A percentile compares a stretch with the other conserved stretches of the same genome.
These are phyloP conservation scores for Epichloe scottii DNA, from an alignment of 2,329 filamentous ascomycete species.

Conservation along the genomic window DNA sequence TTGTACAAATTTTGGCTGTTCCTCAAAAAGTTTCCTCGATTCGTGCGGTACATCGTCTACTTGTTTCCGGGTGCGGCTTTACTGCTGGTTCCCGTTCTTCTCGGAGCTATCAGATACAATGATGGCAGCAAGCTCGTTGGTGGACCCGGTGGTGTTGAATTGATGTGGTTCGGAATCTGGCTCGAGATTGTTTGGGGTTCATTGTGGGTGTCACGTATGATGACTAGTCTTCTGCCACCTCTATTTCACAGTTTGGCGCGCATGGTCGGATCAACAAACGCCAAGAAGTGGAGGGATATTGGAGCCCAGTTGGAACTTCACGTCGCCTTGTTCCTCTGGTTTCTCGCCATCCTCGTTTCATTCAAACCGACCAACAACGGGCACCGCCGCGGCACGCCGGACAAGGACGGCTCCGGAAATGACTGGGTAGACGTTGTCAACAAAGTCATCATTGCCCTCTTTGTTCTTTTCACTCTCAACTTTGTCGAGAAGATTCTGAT, in stretches of 20 bases:
- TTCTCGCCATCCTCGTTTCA: constrained; percentile 73
- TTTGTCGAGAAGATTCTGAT: constrained; percentile 87
- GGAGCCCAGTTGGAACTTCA: constrained; percentile 76
- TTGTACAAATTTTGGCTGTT: constrained; percentile 30
- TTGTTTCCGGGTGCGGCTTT: constrained; percentile 31
- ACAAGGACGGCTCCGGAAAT: constrained; percentile 34
- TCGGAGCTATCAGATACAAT: constrained; percentile 29
- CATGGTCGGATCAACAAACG: constrained; percentile 67
- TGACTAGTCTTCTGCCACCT: constrained; percentile 37
- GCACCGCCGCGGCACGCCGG: constrained; percentile 28
- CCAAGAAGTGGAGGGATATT: constrained; percentile 88
- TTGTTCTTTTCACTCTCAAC: constrained; percentile 69
- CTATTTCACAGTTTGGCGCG: constrained; percentile 45
- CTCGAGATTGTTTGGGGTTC: constrained; percentile 87
- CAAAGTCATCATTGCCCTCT: constrained; percentile 77
- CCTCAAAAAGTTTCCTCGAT: constrained; percentile 36
- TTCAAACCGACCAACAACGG: constrained; percentile 70
- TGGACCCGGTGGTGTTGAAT: constrained; percentile 58
- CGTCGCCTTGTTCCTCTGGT: constrained; percentile 82
- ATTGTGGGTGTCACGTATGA: constrained; percentile 61
- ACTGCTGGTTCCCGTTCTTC: constrained; percentile 33
- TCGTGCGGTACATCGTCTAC: constrained; percentile 36
- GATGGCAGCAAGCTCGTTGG: constrained; percentile 35
- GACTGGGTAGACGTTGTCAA: constrained; percentile 68
- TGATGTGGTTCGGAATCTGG: constrained; percentile 94